These are phyloP conservation scores for Coccomyxa sp. DNA, from an alignment of 139 green algal species.

Conservation along the genomic window DNA sequence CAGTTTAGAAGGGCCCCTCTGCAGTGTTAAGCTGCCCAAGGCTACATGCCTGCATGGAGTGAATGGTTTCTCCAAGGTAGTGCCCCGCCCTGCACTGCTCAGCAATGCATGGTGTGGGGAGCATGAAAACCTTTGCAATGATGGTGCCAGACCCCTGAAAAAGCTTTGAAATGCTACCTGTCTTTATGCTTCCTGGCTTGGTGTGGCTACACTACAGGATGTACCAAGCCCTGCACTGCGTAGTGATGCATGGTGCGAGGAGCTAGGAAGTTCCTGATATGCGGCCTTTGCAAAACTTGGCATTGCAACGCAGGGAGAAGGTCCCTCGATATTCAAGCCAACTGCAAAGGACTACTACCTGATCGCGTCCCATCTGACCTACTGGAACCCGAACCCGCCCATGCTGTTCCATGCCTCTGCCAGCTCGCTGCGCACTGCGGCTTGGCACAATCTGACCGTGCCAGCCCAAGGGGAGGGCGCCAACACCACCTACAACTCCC, in stretches of 20 bases:
- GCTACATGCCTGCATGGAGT: not conserved
- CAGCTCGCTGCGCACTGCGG: not conserved
- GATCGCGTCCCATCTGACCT: constrained; percentile 11
- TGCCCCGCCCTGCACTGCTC: too few relatives aligned
- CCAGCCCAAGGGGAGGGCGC: not conserved
- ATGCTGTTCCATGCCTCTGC: not conserved
- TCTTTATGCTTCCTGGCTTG: not conserved
- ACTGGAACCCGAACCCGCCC: constrained; percentile 12
- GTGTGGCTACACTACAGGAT: not conserved
- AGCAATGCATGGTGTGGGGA: too few relatives aligned
- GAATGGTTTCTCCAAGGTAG: too few relatives aligned
- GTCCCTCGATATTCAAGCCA: constrained; percentile 4
- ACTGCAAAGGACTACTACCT: not conserved
- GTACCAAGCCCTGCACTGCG: not conserved
- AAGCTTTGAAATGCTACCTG: not conserved
- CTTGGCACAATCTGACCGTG: not conserved
- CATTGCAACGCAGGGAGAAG: constrained; percentile 9
- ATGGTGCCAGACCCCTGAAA: not conserved
- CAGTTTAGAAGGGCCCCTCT: not conserved
- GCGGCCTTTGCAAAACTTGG: not conserved
- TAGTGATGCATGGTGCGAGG: not conserved
- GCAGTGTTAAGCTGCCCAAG: not conserved
- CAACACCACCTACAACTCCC: constrained; percentile 7
- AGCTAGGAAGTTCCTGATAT: not conserved
- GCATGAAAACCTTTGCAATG: too few relatives aligned